Conservation (phyloP, 345 rosid genomes). For the Anacardium occidentale region DNA sequence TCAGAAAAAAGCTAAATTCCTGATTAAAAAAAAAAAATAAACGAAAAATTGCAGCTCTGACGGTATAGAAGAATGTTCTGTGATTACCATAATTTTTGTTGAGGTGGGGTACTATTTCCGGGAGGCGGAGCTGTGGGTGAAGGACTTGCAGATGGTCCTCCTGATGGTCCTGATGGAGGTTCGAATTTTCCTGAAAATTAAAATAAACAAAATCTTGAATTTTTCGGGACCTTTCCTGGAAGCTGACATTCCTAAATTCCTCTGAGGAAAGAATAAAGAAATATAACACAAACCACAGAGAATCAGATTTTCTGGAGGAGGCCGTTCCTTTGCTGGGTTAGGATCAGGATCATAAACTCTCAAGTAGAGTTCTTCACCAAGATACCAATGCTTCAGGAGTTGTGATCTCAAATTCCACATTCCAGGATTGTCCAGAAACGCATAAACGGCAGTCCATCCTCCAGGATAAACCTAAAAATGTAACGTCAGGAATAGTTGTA, state of each 20-base stretch:
- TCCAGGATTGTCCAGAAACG: slow-evolving; percentile 79
- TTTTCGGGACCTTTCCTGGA: not conserved
- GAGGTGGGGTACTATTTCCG: slow-evolving; percentile 4
- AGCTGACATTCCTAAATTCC: not conserved
- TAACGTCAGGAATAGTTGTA: not conserved
- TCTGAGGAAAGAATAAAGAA: not conserved
- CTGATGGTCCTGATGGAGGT: slow-evolving; percentile 24
- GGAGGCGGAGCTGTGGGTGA: slow-evolving; percentile 9
- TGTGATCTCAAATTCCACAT: slow-evolving; percentile 98
- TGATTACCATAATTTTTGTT: slow-evolving; percentile 28
- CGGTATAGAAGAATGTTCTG: not conserved
- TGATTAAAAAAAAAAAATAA: no score
- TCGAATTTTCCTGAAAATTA: slow-evolving; percentile 34
- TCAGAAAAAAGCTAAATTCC: no score
- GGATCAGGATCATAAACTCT: slow-evolving; percentile 66
- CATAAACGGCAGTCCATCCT: slow-evolving; percentile 62
- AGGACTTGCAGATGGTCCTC: slow-evolving; percentile 18
- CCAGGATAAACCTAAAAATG: slow-evolving; percentile 55
- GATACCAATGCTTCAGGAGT: slow-evolving; percentile 58
- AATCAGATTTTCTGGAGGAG: slow-evolving; percentile 59
- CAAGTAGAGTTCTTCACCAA: slow-evolving; percentile 70
- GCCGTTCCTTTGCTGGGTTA: slow-evolving; percentile 57
- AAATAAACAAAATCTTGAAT: no score
- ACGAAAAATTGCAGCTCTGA: no score
- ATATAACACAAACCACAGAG: slow-evolving; percentile 47